Base-by-base conservation (phyloP, 805 yeast species). In the Sugiyamaella floridensis region DNA sequence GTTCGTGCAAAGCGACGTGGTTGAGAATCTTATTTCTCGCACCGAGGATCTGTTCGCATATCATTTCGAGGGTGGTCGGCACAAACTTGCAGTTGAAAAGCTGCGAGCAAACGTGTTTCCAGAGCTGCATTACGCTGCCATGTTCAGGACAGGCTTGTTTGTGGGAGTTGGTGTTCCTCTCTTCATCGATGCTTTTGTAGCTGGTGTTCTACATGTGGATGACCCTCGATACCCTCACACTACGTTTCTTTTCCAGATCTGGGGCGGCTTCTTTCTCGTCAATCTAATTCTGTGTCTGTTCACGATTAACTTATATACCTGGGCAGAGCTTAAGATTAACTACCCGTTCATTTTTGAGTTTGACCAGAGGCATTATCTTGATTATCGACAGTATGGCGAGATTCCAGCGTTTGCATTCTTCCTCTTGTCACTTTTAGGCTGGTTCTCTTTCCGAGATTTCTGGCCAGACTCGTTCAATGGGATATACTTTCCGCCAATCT, bases 301-400 rank as follows among this genome's bases (percentile, higher is more conserved):
- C 64, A 82, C 83, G 12, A 53, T 86, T 44, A 82, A 87, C 64
- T 81, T 95, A 63, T 69, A 73, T 51, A 80, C 84, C 2, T 93
- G 96, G 92, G 76, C 82, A 22, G 66, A 70, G 45, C 83, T 72
- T 68, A 86, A 86, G 62, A 84, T 93, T 60, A 93, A 92, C 67
- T 93, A 93, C 67, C 85, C 85, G 62, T 90, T 93, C 63, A 89
- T 93, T 53, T 89, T 93, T 66, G 98, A 93, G 69, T 84, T 89
- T 60, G 82, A 87, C 63, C 78, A 83, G 44, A 76, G 83, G 40
- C 79, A 82, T 34, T 82, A 81, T 12, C 68, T 88, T 47, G 82
- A 86, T 61, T 83, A 71, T 57, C 76, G 80, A 51, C 86, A 89
- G 64, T 86, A 76, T 58, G 72, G 83, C 50, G 73, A 86, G 12